These are phyloP conservation scores for Tetracentron sinense DNA, from an alignment of 164 flowering plant genomes.

Conservation along the genomic window DNA sequence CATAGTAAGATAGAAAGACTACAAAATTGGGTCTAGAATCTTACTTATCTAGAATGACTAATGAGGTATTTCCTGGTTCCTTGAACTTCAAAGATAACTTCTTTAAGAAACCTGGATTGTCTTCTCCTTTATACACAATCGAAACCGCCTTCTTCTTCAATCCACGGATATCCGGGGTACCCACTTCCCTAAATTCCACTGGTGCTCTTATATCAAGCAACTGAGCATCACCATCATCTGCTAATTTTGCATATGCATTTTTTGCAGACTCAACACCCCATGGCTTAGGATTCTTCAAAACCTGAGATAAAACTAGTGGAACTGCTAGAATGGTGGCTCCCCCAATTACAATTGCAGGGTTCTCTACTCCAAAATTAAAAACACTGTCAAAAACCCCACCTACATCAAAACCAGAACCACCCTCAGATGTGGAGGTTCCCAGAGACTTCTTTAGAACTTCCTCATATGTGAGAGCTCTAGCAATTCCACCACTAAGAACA, in stretches of 20 bases:
- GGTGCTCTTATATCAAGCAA: constrained; percentile 81
- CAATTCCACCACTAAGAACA: constrained; percentile 40
- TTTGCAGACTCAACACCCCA: constrained; percentile 87
- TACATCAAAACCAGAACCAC: constrained; percentile 34
- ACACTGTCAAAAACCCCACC: constrained; percentile 42
- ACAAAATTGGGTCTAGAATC: constrained; percentile 14
- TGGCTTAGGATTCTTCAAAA: constrained; percentile 52
- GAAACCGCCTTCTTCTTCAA: constrained; percentile 73
- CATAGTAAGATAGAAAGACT: not conserved
- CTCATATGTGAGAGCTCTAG: constrained; percentile 74
- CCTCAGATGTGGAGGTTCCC: constrained; percentile 19
- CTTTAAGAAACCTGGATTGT: constrained; percentile 81
- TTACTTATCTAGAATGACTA: constrained; percentile 95
- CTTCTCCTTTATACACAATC: constrained; percentile 58
- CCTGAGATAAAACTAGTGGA: constrained; percentile 61
- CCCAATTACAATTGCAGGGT: constrained; percentile 62
- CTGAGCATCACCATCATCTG: constrained; percentile 57
- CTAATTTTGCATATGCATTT: constrained; percentile 63
- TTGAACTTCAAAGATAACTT: constrained; percentile 79
- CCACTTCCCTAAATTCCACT: constrained; percentile 54
- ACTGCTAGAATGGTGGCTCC: constrained; percentile 57
- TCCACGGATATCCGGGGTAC: constrained; percentile 68
- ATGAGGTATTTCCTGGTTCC: constrained; percentile 80
- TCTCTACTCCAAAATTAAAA: constrained; percentile 44
- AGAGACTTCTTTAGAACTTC: constrained; percentile 74